Percentiles rank a stretch among this genome's conserved stretches.
Conservation (phyloP, 805 yeast species). For the Suhomyces emberorum region DNA sequence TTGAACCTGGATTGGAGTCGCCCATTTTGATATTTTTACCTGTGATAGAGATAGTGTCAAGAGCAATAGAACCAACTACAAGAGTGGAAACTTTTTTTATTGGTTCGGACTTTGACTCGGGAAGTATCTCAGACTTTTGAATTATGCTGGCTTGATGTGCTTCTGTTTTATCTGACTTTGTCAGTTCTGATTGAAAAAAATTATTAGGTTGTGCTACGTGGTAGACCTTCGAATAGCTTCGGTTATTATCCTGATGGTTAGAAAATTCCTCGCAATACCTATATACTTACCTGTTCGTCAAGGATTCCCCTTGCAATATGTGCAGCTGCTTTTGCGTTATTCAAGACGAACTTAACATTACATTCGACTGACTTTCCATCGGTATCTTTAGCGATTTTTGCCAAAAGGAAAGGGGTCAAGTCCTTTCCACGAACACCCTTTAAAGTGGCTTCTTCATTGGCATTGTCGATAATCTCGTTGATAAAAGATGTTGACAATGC, state of each 20-base stretch:
- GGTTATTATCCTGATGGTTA: no score
- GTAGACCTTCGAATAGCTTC: no score
- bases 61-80: constrained; percentile 73
- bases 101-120: no score
- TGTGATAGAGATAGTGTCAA: constrained; percentile 63
- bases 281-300: constrained; percentile 24
- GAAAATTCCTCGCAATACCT: no score
- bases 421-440: constrained; percentile 64
- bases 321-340: constrained; percentile 70
- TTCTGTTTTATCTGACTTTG: no score
- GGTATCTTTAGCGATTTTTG: constrained; percentile 63
- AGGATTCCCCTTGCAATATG: constrained; percentile 58
- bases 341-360: constrained; percentile 71
- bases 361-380: constrained; percentile 66
- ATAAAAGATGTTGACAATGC: constrained; percentile 59
- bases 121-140: no score
- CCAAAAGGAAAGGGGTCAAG: constrained; percentile 73
- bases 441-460: constrained; percentile 52
- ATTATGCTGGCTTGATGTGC: no score
- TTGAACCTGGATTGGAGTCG: constrained; percentile 75
- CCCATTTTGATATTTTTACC: constrained; percentile 21
- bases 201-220: no score
- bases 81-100: constrained; percentile 31
- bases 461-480: constrained; percentile 52
- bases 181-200: no score